A percentile compares a stretch with the other conserved stretches of the same genome.
These are phyloP conservation scores for Hortaea werneckii DNA, from an alignment of 2,329 filamentous ascomycete species.

Conservation along the genomic window DNA sequence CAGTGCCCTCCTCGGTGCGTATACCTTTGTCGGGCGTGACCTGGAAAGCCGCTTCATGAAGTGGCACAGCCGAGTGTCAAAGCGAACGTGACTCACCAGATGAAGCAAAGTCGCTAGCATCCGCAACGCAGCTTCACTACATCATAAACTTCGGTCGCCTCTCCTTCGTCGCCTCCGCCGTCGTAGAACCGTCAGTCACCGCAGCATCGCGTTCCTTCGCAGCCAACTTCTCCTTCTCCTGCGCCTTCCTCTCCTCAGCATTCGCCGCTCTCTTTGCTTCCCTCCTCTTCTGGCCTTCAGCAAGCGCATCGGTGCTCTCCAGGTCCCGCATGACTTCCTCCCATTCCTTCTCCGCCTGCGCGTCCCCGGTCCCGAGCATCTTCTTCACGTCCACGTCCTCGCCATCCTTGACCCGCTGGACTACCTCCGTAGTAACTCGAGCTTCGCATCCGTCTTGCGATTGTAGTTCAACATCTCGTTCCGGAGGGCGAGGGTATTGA, in stretches of 20 bases:
- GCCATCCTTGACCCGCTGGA: constrained; percentile 58
- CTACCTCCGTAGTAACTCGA: constrained; percentile 66
- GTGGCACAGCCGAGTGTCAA: too few relatives aligned
- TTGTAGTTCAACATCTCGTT: constrained; percentile 64
- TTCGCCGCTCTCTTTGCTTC: constrained; percentile 19
- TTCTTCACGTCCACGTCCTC: constrained; percentile 79
- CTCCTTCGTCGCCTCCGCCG: constrained; percentile 2
- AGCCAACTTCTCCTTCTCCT: constrained; percentile 6
- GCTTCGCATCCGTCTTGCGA: constrained; percentile 68
- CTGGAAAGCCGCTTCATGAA: too few relatives aligned
- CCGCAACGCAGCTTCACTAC: constrained; percentile 3
- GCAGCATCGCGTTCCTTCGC: constrained; percentile 1
- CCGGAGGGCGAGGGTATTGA: constrained; percentile 76
- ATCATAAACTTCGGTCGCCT: constrained; percentile 21
- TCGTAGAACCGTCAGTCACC: neutral
- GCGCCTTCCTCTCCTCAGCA: constrained; percentile 11
- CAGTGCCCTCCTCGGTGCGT: too few relatives aligned
- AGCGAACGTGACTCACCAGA: too few relatives aligned
- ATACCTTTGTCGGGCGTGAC: too few relatives aligned
- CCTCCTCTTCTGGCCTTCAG: constrained; percentile 19
- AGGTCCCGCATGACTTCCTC: constrained; percentile 56
- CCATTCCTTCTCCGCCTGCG: constrained; percentile 72
- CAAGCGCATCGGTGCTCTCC: constrained; percentile 23
- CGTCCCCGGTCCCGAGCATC: constrained; percentile 67
- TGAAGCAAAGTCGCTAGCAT: neutral